phyloP scores from a whole-genome alignment of 306 rosid genomes.

The Cucumis cinereus region DNA sequence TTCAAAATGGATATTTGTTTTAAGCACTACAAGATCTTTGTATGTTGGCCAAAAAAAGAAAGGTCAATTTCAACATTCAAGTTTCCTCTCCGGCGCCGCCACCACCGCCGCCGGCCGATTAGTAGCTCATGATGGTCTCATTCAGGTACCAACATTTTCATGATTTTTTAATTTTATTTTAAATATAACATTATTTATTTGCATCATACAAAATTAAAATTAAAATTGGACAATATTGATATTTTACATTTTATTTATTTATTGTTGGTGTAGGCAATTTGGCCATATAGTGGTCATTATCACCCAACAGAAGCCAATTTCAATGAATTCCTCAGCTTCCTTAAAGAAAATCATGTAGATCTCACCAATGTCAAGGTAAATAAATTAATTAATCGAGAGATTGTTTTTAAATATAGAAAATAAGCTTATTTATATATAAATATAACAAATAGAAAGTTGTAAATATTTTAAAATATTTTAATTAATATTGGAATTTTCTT shows the following conservation, averaged over 20 bases:
- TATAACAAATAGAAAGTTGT: no score
- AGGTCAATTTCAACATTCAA: conserved; percentile 77
- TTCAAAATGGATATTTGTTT: conserved; percentile 85
- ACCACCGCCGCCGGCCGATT: conserved; percentile 93
- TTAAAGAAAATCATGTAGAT: conserved; percentile 62
- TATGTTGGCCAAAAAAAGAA: conserved; percentile 77
- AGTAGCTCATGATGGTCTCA: conserved; percentile 51
- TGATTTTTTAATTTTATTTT: no score
- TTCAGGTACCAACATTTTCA: conserved; percentile 31
- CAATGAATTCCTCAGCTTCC: conserved; percentile 64
- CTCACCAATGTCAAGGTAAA: conserved; percentile 77
- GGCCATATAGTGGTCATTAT: conserved; percentile 98
- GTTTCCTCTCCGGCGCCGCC: conserved; percentile 85
- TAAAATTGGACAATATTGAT: neutral
- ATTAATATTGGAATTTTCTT: neutral
- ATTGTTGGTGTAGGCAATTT: conserved; percentile 48
- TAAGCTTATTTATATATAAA: no score
- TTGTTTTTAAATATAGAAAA: no score
- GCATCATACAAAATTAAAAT: no score
- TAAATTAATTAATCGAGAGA: no score
- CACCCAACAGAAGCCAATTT: conserved; percentile 90
- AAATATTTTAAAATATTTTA: no score
- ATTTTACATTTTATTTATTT: no score
- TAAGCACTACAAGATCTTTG: conserved; percentile 66
- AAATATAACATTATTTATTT: no score